Evolutionary conservation across 192 early-diverging fungal genomes (phyloP), one percentile per base, ranked within the genome.

Genomic region (Backusella parvicylindrica): DNA sequence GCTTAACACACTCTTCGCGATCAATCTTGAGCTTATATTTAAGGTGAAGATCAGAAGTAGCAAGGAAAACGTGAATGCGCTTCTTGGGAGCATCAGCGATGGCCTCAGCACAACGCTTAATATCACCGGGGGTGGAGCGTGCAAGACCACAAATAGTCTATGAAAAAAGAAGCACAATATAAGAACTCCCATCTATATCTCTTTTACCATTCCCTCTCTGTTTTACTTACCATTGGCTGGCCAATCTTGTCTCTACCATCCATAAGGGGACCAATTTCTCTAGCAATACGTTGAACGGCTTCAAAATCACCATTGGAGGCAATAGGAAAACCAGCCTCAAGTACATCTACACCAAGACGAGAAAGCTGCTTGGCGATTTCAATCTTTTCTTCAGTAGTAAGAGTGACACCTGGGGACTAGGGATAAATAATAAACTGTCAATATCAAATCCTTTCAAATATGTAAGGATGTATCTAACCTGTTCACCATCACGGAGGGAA

Each of bases 241-340:
- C 93, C 94, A 68, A 89, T 85, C 32, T 89, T 86, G 26, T 92
- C 89, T 73, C 97, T 86, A 26, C 93, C 94, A n/a, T 86, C 89
- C 85, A 91, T 92, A 64, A 95, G 81, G 6, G 89, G 89, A 7
- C 96, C 97, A 41, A 98, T 92, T 77, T 99, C 97, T 63, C 86
- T 91, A 6, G 97, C 96, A 69, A 99, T 97, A 56, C 95, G 87
- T 75, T 96, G 85, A 16, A 99, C 97, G 11, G 97, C 95, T 65
- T 96, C 93, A 84, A 97, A 99, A 83, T 99, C 97, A 56, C 96
- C 97, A 6, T 89, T 87, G 3, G 95, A 97, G 16, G 96, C 96
- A 49, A 97, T 90, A 0, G 97, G 97, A 81, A 97, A 99, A 5
- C 97, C 97, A 6, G 97, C 97, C 78, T 99, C 97, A 79, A 96